Evolutionary conservation across 2,329 filamentous ascomycete species (phyloP), one percentile per base, ranked within the genome.

Genomic region (Colletotrichum camelliae): DNA sequence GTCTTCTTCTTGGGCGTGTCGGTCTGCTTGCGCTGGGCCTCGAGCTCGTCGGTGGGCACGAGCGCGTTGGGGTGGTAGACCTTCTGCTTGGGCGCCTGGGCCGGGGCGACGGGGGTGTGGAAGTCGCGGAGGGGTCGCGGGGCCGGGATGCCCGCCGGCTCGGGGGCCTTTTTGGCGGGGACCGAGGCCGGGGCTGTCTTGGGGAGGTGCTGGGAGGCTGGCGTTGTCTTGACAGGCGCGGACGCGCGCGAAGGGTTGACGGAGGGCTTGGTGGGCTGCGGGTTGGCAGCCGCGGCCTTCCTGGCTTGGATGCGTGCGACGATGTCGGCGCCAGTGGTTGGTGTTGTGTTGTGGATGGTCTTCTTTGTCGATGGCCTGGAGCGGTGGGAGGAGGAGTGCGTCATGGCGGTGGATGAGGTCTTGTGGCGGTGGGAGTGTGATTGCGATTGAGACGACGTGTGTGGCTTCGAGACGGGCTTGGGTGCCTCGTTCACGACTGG

Each of bases 261-360:
- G 10, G 60, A 16, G 1, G 37, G 13, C 68, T 64, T 55, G 4
- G 39, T 18, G 6, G 57, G 67, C 27, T 71, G 35, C 7, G 68
- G 27, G n/a, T 24, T 55, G 31, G 52, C 66, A 4, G 72, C 72
- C 4, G 69, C 62, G 0, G 43, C 64, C 70, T 76, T 76, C 4
- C 70, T 33, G 7, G 39, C 70, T 3, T 76, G 70, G 7, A 76
- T 76, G 8, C 74, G 48, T 24, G 72, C 72, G 16, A 76, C 18
- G 1, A 76, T 76, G 8, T 76, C 74, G 4, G 57, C 48, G 3
- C 74, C 74, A 1, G 64, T 74, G 2, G 65, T 69, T 5, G 65
- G 39, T 0, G 74, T 52, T 6, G 18, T 62, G 43, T 21, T 75
- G 61, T 4, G 72, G 2, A 67, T 27, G 4, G 24, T 72, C 61